Percentiles rank a stretch among this genome's conserved stretches.
phyloP scores from a whole-genome alignment of 768 basidiomycete genomes.

The Amanita polypyramis region DNA sequence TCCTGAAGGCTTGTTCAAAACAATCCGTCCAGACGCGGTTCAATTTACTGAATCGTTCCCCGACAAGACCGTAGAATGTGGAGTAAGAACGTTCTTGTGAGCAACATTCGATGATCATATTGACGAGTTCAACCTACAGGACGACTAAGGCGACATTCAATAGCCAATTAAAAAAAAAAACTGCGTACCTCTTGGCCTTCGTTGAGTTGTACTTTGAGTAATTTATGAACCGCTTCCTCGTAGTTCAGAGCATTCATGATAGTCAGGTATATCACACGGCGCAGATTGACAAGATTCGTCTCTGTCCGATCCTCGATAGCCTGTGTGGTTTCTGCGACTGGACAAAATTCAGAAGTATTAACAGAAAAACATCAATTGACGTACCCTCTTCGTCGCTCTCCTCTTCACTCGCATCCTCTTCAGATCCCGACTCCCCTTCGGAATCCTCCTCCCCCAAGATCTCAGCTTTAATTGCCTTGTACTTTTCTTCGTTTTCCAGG shows the following conservation, averaged over 20 bases:
- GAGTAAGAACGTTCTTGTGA: conserved; percentile 98
- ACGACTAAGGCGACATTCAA: neutral
- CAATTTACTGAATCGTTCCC: conserved; percentile 93
- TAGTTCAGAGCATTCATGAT: conserved; percentile 99
- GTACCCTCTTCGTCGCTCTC: conserved; percentile 42
- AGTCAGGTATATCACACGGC: conserved; percentile 89
- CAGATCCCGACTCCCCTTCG: conserved; percentile 60
- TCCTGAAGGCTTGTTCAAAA: conserved; percentile 78
- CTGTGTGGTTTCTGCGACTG: conserved; percentile 68
- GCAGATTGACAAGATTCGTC: conserved; percentile 91
- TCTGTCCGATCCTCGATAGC: conserved; percentile 93
- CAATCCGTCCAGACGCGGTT: conserved; percentile 90
- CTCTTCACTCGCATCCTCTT: conserved; percentile 57
- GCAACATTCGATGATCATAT: conserved; percentile 99
- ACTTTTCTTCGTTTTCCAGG: conserved; percentile 88
- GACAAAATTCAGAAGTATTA: neutral
- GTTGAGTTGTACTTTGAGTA: conserved; percentile 83
- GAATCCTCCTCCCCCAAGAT: conserved; percentile 90
- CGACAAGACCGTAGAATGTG: conserved; percentile 92
- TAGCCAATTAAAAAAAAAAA: neutral
- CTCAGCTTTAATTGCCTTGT: conserved; percentile 83
- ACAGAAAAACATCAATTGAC: neutral
- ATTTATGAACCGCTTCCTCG: conserved; percentile 97
- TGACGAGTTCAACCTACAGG: conserved; percentile 79
- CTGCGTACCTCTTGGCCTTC: conserved; percentile 85